Evolutionary conservation across 495 filamentous ascomycete species (phyloP).

Genomic region (Talaromyces proteolyticus): DNA sequence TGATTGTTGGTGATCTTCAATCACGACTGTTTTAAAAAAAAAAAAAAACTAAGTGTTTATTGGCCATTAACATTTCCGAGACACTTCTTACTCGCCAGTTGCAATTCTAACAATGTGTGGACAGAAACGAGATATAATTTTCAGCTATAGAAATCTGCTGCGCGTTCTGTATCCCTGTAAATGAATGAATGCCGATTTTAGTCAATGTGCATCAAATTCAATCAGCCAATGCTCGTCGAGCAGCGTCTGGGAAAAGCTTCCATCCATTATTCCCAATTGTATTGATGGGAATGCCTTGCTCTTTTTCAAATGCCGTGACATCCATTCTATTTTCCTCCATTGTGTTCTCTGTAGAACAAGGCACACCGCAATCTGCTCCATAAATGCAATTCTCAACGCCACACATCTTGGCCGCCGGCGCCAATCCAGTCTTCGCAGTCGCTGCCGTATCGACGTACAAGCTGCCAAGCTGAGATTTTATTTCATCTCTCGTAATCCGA

Average conservation of each 20-base stretch:
- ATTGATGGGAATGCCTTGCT: not conserved
- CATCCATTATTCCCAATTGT: conserved; percentile 1
- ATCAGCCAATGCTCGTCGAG: too few species aligned
- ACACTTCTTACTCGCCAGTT: too few species aligned
- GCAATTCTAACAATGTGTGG: too few species aligned
- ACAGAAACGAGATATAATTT: too few species aligned
- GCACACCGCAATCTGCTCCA: conserved; percentile 6
- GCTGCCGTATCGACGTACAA: conserved; percentile 1
- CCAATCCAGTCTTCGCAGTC: not conserved
- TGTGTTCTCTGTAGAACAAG: conserved; percentile 4
- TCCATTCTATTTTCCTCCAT: conserved; percentile 5
- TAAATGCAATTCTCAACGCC: conserved; percentile 2
- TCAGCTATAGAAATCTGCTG: too few species aligned
- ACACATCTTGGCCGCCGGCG: conserved; percentile 4
- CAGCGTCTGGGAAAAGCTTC: conserved; percentile 2
- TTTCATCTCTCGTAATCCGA: not conserved
- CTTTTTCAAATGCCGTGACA: not conserved
- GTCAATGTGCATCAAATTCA: too few species aligned
- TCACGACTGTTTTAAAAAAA: too few species aligned
- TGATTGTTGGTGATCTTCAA: too few species aligned
- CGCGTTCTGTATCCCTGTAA: too few species aligned
- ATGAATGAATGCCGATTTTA: not conserved
- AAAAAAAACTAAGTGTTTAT: too few species aligned
- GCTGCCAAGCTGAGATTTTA: not conserved
- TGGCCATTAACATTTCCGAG: too few species aligned